These are phyloP conservation scores for Oryza nivara DNA, from an alignment of 176 grass and related monocot genomes.

Conservation along the genomic window DNA sequence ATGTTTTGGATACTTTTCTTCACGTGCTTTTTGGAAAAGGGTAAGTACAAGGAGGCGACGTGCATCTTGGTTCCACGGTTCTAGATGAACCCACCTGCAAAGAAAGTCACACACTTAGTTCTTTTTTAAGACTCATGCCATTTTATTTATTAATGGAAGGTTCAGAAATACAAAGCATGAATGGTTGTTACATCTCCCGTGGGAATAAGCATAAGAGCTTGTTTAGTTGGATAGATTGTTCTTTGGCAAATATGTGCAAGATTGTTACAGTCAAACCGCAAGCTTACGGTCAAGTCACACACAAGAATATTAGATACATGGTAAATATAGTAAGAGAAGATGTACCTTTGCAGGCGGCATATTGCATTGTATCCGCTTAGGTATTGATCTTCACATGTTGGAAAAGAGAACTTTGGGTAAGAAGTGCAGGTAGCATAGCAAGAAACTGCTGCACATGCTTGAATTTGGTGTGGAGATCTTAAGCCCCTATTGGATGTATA, in stretches of 20 bases:
- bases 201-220: no score
- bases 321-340: conserved; percentile 32
- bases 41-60: conserved; percentile 77
- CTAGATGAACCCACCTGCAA: conserved; percentile 78
- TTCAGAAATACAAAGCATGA: no score
- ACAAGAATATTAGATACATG: conserved; percentile 13
- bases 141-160: no score
- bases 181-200: no score
- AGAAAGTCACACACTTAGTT: conserved; percentile 6
- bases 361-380: conserved; percentile 50
- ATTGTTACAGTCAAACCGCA: no score
- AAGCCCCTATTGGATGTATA: conserved; percentile 49
- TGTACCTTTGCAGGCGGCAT: conserved; percentile 72
- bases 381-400: conserved; percentile 68
- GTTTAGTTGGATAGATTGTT: no score
- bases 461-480: conserved; percentile 70
- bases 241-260: no score
- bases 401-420: conserved; percentile 80
- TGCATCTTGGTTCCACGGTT: conserved; percentile 87
- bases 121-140: no score
- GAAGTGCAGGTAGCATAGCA: conserved; percentile 69
- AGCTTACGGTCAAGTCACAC: background rate
- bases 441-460: conserved; percentile 72
- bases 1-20: conserved; percentile 80
- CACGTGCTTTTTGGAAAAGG: conserved; percentile 79